phyloP scores from a whole-genome alignment of 192 early-diverging fungal species.

The Entrophospora sp. region DNA sequence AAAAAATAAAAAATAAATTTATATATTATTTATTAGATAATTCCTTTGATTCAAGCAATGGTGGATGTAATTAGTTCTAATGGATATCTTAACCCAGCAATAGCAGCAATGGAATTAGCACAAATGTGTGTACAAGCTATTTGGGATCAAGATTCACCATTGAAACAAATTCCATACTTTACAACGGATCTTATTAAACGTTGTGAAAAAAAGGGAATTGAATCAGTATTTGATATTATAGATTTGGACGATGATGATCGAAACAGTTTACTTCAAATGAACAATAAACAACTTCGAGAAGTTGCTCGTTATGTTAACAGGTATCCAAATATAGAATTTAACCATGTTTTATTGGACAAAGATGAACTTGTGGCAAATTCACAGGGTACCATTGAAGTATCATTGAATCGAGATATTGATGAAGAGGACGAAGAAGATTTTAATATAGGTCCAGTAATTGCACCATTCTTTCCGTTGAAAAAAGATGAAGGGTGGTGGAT shows the following conservation, averaged over 20 bases:
- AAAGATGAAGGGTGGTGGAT: slow-evolving; percentile 98
- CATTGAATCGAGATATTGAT: slow-evolving; percentile 76
- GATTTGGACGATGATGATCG: slow-evolving; percentile 89
- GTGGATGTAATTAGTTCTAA: slow-evolving; percentile 91
- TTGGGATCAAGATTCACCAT: slow-evolving; percentile 87
- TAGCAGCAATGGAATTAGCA: slow-evolving; percentile 91
- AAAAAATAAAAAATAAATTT: too few species aligned
- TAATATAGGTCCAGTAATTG: slow-evolving; percentile 72
- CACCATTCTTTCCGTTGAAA: slow-evolving; percentile 84
- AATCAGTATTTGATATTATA: slow-evolving; percentile 86
- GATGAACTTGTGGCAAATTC: slow-evolving; percentile 57
- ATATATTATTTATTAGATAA: slow-evolving; percentile 31
- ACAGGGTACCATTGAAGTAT: slow-evolving; percentile 55
- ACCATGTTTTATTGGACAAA: slow-evolving; percentile 55
- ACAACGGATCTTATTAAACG: slow-evolving; percentile 59
- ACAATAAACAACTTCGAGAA: slow-evolving; percentile 56
- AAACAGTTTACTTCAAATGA: slow-evolving; percentile 52
- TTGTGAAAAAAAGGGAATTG: slow-evolving; percentile 61
- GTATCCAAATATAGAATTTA: slow-evolving; percentile 87
- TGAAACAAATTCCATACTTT: slow-evolving; percentile 91
- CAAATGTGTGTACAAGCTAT: slow-evolving; percentile 97
- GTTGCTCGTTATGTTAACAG: slow-evolving; percentile 85
- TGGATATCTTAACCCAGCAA: slow-evolving; percentile 82
- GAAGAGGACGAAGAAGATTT: slow-evolving; percentile 49
- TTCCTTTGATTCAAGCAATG: slow-evolving; percentile 84